Conservation (phyloP, 192 early-diverging fungal genomes). For the Entomortierella beljakovae region DNA sequence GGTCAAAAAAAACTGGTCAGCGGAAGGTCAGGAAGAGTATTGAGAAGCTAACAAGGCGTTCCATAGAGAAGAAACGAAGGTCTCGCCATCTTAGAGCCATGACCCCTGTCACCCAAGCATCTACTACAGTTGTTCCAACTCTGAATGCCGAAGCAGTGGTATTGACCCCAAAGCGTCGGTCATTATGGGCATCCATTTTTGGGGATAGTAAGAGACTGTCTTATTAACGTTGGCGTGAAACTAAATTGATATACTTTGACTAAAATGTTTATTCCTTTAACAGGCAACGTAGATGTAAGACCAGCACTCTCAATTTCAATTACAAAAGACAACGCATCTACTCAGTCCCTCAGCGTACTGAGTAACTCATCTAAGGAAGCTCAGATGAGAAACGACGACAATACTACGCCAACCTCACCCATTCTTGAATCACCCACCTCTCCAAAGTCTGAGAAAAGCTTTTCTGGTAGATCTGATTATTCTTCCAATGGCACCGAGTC, state of each 20-base stretch:
- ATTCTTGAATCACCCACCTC: slow-evolving; percentile 13
- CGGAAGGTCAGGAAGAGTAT: slow-evolving; percentile 42
- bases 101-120: slow-evolving; percentile 2
- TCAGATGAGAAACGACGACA: not conserved
- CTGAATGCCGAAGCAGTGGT: not conserved
- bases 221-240: no score
- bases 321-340: slow-evolving; percentile 25
- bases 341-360: slow-evolving; percentile 21
- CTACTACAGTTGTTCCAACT: not conserved
- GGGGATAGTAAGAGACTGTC: slow-evolving; percentile 29
- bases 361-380: not conserved
- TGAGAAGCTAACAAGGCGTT: slow-evolving; percentile 33
- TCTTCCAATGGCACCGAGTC: not conserved
- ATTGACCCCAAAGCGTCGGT: slow-evolving; percentile 31
- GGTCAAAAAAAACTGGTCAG: slow-evolving; percentile 7
- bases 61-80: slow-evolving; percentile 28
- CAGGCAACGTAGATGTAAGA: slow-evolving; percentile 17
- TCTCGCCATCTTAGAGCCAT: slow-evolving; percentile 44
- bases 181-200: slow-evolving; percentile 48
- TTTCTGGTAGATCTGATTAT: not conserved
- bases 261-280: not conserved
- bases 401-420: no score
- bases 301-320: slow-evolving; percentile 23
- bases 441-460: slow-evolving; percentile 10
- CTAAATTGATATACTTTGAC: no score